These are phyloP conservation scores for Cymodocea nodosa DNA, from an alignment of 116 monocot genomes.

Conservation along the genomic window DNA sequence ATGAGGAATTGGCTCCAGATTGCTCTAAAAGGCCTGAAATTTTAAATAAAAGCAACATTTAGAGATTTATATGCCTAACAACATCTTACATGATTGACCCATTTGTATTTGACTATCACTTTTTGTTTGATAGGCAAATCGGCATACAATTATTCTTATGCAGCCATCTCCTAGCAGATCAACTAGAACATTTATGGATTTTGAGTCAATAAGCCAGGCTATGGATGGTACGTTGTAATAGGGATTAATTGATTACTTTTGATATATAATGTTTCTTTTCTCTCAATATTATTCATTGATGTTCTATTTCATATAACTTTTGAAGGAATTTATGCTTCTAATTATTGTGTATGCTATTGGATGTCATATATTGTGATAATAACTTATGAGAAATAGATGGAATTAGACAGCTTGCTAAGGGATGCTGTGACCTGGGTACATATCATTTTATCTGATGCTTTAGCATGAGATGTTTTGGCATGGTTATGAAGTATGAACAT, in stretches of 20 bases:
- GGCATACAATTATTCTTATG: constrained; percentile 30
- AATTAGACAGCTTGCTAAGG: too few species aligned
- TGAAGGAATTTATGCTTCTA: neutral
- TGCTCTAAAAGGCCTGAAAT: too few species aligned
- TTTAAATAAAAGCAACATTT: too few species aligned
- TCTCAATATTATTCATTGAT: neutral
- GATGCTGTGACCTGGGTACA: too few species aligned
- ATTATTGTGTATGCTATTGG: neutral
- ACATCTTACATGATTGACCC: neutral
- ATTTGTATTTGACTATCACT: neutral
- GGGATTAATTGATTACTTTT: neutral
- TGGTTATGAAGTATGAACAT: too few species aligned
- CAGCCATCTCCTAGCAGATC: constrained; percentile 18
- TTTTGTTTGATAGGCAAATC: constrained; percentile 12
- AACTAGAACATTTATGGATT: constrained; percentile 29
- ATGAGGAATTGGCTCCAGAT: too few species aligned
- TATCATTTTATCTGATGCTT: too few species aligned
- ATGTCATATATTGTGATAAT: neutral
- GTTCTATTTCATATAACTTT: neutral
- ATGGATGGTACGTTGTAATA: constrained; percentile 16
- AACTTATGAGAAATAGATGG: neutral
- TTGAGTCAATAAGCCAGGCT: constrained; percentile 21
- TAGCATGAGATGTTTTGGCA: too few species aligned
- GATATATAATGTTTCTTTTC: neutral
- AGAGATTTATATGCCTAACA: too few species aligned